Evolutionary conservation across 2,329 filamentous ascomycete genomes (phyloP), one percentile per base, ranked within the genome.

Genomic region (Drechslerella coelobrocha): DNA sequence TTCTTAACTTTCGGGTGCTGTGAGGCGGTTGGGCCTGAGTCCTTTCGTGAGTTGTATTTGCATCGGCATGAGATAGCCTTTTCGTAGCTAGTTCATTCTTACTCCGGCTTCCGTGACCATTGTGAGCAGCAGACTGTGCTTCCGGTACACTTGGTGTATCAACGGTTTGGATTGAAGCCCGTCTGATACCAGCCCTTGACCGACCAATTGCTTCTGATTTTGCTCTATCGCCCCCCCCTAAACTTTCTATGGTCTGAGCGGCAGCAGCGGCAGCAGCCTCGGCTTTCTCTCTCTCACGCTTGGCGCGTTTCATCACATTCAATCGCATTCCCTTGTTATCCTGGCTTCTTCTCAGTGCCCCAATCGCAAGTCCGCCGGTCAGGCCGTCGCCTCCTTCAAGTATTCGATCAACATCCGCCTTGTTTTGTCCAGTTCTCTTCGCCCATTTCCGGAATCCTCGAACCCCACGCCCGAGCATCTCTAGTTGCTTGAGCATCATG

Each of bases 401-500:
- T n/a, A 63, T 50, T 8, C 37, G 55, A 53, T 72, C 66, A 21
- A 72, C 24, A 10, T 72, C 66, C 7, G 47, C 54, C 26, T 62
- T 63, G 23, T 43, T 65, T 24, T 72, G 53, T 8, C 61, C 61
- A n/a, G 66, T 72, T 45, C 66, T 72, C 24, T 55, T 57, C 7
- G 66, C 66, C 66, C 66, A 72, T 52, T 72, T 72, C 29, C 59
- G 53, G 27, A 72, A 72, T 0, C 66, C 66, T 27, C 66, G 61
- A 14, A 85, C 82, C 1, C 87, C 87, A 47, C 90, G 86, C 0
- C 87, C 87, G 17, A 91, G 83, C 19, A 82, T 82, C 77, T 89
- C 89, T 0, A 94, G 84, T 78, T 93, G 90, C 27, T 90, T 83
- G 14, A 89, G 85, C 73, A 93, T 90, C 90, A 94, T 94, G 0